Conservation (phyloP, 768 basidiomycete species). For the Suillus spraguei region DNA sequence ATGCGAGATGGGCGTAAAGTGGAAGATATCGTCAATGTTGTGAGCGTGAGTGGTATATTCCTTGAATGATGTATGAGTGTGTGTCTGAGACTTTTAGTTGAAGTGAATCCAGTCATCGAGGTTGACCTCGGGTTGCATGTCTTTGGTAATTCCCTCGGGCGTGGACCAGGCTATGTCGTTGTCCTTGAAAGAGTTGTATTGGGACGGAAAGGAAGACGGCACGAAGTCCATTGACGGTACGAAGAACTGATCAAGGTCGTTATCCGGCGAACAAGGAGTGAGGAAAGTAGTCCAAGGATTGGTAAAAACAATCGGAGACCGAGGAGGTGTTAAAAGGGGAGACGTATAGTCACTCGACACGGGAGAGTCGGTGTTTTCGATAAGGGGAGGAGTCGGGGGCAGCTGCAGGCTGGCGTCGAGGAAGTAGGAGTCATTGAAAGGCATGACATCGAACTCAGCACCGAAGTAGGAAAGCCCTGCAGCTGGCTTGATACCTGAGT, state of each 20-base stretch:
- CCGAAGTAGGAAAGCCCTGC: constrained; percentile 27
- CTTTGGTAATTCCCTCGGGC: not conserved
- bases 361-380: constrained; percentile 16
- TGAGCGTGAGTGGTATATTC: constrained; percentile 11
- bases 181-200: not conserved
- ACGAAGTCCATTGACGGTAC: constrained; percentile 25
- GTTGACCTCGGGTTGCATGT: not conserved
- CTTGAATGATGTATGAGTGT: not conserved
- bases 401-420: constrained; percentile 15
- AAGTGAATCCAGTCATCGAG: constrained; percentile 10
- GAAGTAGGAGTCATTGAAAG: constrained; percentile 30
- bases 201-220: not conserved
- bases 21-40: constrained; percentile 1
- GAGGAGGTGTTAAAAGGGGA: constrained; percentile 16
- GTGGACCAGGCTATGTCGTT: not conserved
- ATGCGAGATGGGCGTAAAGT: constrained; percentile 2
- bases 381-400: constrained; percentile 14
- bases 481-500: constrained; percentile 26
- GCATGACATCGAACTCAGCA: constrained; percentile 32
- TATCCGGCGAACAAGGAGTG: not conserved
- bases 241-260: constrained; percentile 32
- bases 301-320: constrained; percentile 30
- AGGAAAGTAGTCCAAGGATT: constrained; percentile 24
- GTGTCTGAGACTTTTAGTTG: constrained; percentile 1
- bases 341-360: constrained; percentile 9